Base-by-base conservation (phyloP, 2,329 filamentous ascomycete species). In the Beauveria australis region DNA sequence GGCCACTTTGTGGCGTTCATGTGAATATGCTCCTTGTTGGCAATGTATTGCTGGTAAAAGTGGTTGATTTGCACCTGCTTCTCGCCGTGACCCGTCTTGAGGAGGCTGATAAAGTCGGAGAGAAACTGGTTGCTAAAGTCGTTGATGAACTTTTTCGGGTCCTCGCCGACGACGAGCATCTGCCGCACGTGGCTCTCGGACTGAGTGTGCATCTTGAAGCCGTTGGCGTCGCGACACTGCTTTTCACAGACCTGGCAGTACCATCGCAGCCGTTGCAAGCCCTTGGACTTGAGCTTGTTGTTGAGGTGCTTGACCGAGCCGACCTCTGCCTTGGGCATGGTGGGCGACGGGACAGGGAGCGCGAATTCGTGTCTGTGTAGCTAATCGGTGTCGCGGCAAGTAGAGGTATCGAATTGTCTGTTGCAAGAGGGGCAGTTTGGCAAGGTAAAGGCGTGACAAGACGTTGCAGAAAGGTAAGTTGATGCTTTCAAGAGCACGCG, bases 31-130 rank as follows among this genome's bases (percentile, higher is more conserved):
- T 91, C 82, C 73, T 92, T 92, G 66, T 93, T 88, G 18, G 85
- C 81, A 66, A 97, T 97, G 68, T 96, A 94, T 41, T 92, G 88
- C 72, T 97, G 91, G 75, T 99, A 99, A 73, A 97, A 97, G 63
- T 90, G 87, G 70, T 99, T 99, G 56, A 92, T 84, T 40, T 92
- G 83, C 1, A 97, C 86, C 67, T 86, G 83, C 74, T 99, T 99
- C 74, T 96, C 92, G 64, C 92, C 91, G 69, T 99, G 94, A 0
- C 87, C 84, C 0, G 92, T 96, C 61, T 85, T 83, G 7, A 99
- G 79, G 2, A 94, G 79, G 61, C 85, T 79, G 1, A 95, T 64
- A 67, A 96, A 96, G 70, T 95, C 90, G 62, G 82, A 82, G 64
- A 89, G 77, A 72, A 99, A 99, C 66, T 96, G 84, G 63, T 83